phyloP scores from a whole-genome alignment of 805 yeast genomes.

The Suhomyces xylopsoci region DNA sequence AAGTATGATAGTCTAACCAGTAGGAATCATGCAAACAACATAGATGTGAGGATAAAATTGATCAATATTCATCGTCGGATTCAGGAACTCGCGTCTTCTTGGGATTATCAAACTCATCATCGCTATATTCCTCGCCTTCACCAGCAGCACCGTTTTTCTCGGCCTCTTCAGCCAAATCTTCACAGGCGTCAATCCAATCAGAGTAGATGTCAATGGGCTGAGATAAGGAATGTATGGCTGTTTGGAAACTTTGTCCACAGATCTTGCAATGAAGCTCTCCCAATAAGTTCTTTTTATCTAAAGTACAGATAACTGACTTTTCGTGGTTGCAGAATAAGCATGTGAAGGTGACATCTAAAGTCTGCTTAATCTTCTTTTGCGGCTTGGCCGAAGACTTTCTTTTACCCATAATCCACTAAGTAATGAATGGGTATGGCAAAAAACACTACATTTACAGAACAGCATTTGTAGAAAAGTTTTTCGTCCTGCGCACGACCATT shows the following conservation, averaged over 20 bases:
- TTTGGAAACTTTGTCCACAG: conserved; percentile 91
- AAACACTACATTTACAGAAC: background rate
- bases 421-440: background rate
- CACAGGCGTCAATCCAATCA: conserved; percentile 98
- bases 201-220: conserved; percentile 94
- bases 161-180: conserved; percentile 73
- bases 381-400: conserved; percentile 85
- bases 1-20: conserved; percentile 2
- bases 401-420: conserved; percentile 52
- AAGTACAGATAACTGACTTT: conserved; percentile 78
- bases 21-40: conserved; percentile 1
- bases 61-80: conserved; percentile 27
- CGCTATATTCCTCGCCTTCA: conserved; percentile 31
- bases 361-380: conserved; percentile 71
- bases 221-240: conserved; percentile 75
- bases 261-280: conserved; percentile 87
- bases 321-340: conserved; percentile 97
- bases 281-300: conserved; percentile 81
- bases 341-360: conserved; percentile 75
- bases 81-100: conserved; percentile 19
- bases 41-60: background rate
- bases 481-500: background rate
- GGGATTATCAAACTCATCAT: conserved; percentile 27
- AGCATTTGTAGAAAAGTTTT: background rate
- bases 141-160: conserved; percentile 22